Percentiles rank a stretch among this genome's conserved stretches.
These are phyloP conservation scores for Boechera retrofracta DNA, from an alignment of 345 rosid genomes.

Conservation along the genomic window DNA sequence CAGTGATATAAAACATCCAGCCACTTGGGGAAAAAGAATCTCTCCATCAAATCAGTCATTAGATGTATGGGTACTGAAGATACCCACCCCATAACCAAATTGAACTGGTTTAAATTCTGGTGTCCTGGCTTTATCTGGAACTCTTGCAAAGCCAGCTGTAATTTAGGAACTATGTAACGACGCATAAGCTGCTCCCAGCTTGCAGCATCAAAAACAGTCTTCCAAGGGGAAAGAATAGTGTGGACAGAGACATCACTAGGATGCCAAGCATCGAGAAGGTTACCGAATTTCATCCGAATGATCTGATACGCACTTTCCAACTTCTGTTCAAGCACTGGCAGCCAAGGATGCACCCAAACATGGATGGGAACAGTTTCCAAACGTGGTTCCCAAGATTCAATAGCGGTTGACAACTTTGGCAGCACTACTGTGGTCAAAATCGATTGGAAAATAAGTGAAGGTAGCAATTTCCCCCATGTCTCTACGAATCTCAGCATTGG, in stretches of 20 bases:
- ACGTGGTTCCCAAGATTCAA: constrained; percentile 83
- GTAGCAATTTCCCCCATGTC: constrained; percentile 72
- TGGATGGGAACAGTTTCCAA: constrained; percentile 81
- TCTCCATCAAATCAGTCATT: constrained; percentile 87
- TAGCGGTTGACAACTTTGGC: constrained; percentile 78
- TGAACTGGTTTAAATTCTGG: constrained; percentile 74
- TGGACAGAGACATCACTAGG: constrained; percentile 80
- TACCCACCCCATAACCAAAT: constrained; percentile 84
- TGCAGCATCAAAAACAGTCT: constrained; percentile 77
- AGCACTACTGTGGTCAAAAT: constrained; percentile 65
- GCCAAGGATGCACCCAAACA: constrained; percentile 94
- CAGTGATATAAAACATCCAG: constrained; percentile 79
- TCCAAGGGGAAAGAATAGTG: constrained; percentile 86
- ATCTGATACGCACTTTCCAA: constrained; percentile 75
- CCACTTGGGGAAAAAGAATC: constrained; percentile 87
- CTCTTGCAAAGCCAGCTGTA: constrained; percentile 78
- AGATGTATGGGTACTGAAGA: constrained; percentile 78
- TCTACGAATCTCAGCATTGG: constrained; percentile 91
- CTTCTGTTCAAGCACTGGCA: constrained; percentile 72
- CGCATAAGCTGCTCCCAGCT: constrained; percentile 93
- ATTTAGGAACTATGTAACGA: constrained; percentile 78
- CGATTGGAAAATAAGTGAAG: constrained; percentile 60
- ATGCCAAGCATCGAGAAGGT: constrained; percentile 85
- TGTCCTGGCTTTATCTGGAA: constrained; percentile 77
- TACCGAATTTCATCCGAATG: constrained; percentile 76